A percentile compares a stretch with the other conserved stretches of the same genome.
Conservation (phyloP, 2,329 filamentous ascomycete genomes). For the Beauveria varroae region DNA sequence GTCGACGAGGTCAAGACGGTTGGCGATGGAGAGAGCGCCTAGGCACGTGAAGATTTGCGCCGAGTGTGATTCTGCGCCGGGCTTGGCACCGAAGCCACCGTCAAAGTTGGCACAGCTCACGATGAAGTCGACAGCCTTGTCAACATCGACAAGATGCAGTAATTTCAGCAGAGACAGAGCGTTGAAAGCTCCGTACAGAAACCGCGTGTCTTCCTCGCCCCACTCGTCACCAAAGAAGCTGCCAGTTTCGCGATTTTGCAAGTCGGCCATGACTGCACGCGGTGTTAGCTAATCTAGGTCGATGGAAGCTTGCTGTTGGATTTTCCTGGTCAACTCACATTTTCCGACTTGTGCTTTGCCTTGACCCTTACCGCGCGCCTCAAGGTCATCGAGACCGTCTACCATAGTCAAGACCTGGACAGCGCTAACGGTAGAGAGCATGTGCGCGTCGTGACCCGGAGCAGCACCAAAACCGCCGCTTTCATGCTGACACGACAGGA, state of each 20-base stretch:
- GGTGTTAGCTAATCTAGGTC: conserved; percentile 16
- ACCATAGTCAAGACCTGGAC: conserved; percentile 87
- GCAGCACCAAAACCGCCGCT: conserved; percentile 90
- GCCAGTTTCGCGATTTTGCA: conserved; percentile 75
- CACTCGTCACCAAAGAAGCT: conserved; percentile 93
- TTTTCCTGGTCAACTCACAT: conserved; percentile 50
- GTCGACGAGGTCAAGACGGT: conserved; percentile 73
- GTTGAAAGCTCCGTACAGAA: conserved; percentile 85
- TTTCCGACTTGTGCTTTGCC: conserved; percentile 63
- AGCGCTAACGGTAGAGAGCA: conserved; percentile 92
- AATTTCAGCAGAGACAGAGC: conserved; percentile 77
- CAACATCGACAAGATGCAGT: conserved; percentile 65
- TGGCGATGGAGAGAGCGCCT: conserved; percentile 76
- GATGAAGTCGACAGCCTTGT: conserved; percentile 73
- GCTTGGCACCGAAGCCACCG: conserved; percentile 83
- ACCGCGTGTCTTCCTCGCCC: conserved; percentile 93
- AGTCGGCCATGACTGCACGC: conserved; percentile 60
- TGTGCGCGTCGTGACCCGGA: conserved; percentile 89
- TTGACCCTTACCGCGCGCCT: conserved; percentile 55
- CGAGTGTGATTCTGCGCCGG: conserved; percentile 88
- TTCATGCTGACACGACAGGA: conserved; percentile 88
- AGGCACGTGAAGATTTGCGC: conserved; percentile 96
- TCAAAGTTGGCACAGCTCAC: conserved; percentile 86
- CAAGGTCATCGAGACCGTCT: conserved; percentile 77
- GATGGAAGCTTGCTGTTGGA: too few species aligned